phyloP scores from a whole-genome alignment of 2,329 filamentous ascomycete genomes.

The Alternaria consortialis region DNA sequence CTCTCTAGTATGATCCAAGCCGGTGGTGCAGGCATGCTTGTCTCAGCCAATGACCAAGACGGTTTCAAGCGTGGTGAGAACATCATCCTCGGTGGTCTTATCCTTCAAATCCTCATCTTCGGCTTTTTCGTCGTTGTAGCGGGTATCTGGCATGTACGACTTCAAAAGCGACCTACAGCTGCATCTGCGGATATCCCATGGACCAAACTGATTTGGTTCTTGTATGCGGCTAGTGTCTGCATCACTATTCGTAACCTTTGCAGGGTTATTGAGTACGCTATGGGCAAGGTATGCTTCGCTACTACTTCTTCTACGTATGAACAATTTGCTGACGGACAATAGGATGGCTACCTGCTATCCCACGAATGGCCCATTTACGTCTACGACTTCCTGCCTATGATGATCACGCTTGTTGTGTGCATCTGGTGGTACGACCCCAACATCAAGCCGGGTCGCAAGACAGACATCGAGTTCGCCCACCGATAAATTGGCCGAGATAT shows the following conservation, averaged over 20 bases:
- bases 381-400: conserved; percentile 42
- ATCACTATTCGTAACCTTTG: conserved; percentile 60
- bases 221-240: conserved; percentile 52
- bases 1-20: conserved; percentile 54
- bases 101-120: conserved; percentile 67
- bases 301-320: neutral
- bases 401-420: conserved; percentile 32
- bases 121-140: conserved; percentile 63
- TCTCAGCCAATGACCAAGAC: conserved; percentile 32
- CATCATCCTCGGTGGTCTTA: conserved; percentile 65
- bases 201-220: conserved; percentile 45
- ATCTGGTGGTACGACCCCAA: conserved; percentile 40
- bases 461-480: conserved; percentile 29
- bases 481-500: neutral
- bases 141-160: conserved; percentile 59
- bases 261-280: conserved; percentile 58
- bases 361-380: conserved; percentile 41
- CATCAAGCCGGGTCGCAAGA: conserved; percentile 31
- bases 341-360: conserved; percentile 37
- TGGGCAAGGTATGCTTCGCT: conserved; percentile 33
- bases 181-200: conserved; percentile 39
- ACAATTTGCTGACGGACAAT: conserved; percentile 8
- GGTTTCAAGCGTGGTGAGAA: conserved; percentile 55
- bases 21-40: conserved; percentile 57
- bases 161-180: conserved; percentile 47